Evolutionary conservation across 257 asterid species (phyloP).

Genomic region (Fraxinus excelsior): DNA sequence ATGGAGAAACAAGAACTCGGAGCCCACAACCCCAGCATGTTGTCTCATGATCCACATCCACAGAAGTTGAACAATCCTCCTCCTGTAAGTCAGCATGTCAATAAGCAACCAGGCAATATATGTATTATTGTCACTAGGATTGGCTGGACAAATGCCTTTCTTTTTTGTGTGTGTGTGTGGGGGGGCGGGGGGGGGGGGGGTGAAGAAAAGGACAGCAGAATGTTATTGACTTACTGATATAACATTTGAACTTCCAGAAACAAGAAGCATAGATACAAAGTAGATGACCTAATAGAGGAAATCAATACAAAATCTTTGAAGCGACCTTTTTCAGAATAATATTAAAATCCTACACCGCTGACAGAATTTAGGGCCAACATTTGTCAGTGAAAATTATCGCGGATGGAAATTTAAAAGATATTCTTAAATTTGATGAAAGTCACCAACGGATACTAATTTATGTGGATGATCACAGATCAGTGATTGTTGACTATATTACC

Average conservation of each 20-base stretch:
- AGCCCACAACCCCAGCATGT: slow-evolving; percentile 98
- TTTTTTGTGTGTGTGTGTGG: neutral
- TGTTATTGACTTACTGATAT: neutral
- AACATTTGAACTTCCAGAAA: neutral
- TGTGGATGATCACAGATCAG: neutral
- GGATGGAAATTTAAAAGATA: neutral
- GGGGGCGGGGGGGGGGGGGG: neutral
- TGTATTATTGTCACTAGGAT: neutral
- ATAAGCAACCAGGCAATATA: slow-evolving; percentile 23
- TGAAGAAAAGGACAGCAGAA: neutral
- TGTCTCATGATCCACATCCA: slow-evolving; percentile 62
- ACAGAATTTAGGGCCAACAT: neutral
- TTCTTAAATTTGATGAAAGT: neutral
- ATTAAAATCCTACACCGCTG: neutral
- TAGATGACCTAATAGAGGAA: neutral
- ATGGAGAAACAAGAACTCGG: slow-evolving; percentile 71
- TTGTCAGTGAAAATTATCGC: neutral
- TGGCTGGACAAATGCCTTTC: neutral
- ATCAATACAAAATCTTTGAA: neutral
- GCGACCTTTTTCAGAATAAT: neutral
- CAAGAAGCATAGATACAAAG: neutral
- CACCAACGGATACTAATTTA: neutral
- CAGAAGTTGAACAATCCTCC: slow-evolving; percentile 46
- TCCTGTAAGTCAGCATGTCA: slow-evolving; percentile 46
- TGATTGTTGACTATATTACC: neutral